phyloP scores from a whole-genome alignment of 257 asterid genomes.

The Gentiana straminea region DNA sequence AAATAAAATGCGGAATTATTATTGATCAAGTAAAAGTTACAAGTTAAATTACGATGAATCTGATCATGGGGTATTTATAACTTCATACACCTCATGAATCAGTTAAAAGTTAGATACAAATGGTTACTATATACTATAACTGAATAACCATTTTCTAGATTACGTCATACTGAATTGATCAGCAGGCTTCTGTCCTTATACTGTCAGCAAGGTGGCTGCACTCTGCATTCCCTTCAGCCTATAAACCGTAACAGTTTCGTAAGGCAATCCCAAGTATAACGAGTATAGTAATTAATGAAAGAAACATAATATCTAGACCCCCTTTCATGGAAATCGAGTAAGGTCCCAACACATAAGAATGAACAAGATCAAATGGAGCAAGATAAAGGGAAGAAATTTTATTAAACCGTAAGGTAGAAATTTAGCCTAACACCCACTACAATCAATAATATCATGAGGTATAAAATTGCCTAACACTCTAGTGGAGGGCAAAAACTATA shows the following conservation, averaged over 20 bases:
- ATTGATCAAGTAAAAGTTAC: too few species aligned
- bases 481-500: background rate
- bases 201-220: too few species aligned
- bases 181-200: too few species aligned
- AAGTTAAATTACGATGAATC: too few species aligned
- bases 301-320: conserved; percentile 2
- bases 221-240: too few species aligned
- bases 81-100: too few species aligned
- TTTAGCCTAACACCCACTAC: background rate
- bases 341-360: conserved; percentile 3
- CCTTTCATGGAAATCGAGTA: background rate
- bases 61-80: too few species aligned
- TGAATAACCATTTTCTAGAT: background rate
- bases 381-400: background rate
- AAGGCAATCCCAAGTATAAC: background rate
- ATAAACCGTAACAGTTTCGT: background rate
- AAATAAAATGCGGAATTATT: too few species aligned
- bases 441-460: background rate
- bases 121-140: background rate
- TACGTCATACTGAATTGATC: too few species aligned
- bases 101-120: too few species aligned
- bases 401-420: background rate
- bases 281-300: background rate
- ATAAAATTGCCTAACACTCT: background rate
- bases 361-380: conserved; percentile 2